Conservation (phyloP, 805 yeast genomes). For the Spathaspora sp. region DNA sequence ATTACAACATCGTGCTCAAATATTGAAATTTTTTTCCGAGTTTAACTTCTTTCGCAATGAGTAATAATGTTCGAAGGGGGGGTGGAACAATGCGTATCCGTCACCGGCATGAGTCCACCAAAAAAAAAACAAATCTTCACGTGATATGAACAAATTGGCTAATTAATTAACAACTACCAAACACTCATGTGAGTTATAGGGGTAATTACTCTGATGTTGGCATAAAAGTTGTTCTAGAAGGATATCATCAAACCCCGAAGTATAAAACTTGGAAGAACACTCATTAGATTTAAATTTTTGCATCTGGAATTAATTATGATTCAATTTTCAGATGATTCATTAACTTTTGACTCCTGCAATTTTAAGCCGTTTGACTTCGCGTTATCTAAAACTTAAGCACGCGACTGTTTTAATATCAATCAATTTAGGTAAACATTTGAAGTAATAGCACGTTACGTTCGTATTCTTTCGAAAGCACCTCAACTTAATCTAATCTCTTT, state of each 20-base stretch:
- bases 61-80: neutral
- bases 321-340: neutral
- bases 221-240: neutral
- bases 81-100: neutral
- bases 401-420: neutral
- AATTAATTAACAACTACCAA: neutral
- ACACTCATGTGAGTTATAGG: neutral
- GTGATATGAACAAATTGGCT: slow-evolving; percentile 1
- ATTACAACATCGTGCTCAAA: neutral
- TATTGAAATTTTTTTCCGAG: neutral
- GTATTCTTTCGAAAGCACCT: too few species aligned
- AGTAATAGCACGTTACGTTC: too few species aligned
- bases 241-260: neutral
- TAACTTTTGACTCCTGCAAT: neutral
- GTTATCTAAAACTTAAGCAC: neutral
- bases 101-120: neutral
- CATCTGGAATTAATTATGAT: neutral
- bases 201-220: neutral
- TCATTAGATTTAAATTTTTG: neutral
- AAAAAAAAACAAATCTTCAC: neutral
- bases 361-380: neutral
- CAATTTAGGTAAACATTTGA: neutral
- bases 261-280: neutral
- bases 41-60: neutral
- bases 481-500: too few species aligned